Evolutionary conservation across 331 rosid species (phyloP).

Genomic region (Cydonia oblonga): DNA sequence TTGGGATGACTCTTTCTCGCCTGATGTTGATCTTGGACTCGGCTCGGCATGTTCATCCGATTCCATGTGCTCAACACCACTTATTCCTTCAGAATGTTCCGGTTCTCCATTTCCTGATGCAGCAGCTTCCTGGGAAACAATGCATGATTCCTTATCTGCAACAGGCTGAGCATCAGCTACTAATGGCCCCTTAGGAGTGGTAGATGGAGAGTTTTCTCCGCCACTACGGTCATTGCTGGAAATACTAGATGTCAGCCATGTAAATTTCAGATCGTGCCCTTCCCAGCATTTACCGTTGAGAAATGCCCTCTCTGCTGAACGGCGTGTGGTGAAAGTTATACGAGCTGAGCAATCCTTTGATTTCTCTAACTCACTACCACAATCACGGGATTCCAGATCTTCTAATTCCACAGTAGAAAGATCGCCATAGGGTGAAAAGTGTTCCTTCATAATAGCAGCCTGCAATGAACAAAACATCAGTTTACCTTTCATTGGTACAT

Average conservation of each 20-base stretch:
- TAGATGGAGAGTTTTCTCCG: slow-evolving; percentile 40
- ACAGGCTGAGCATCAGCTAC: slow-evolving; percentile 29
- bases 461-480: slow-evolving; percentile 16
- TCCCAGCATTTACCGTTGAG: slow-evolving; percentile 65
- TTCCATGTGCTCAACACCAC: slow-evolving; percentile 25
- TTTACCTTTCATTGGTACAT: not conserved
- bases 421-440: slow-evolving; percentile 64
- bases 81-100: slow-evolving; percentile 22
- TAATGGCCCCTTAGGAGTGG: slow-evolving; percentile 33
- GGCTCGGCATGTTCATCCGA: slow-evolving; percentile 34
- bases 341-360: slow-evolving; percentile 27
- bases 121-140: slow-evolving; percentile 22
- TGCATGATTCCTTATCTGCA: slow-evolving; percentile 19
- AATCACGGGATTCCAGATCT: slow-evolving; percentile 25
- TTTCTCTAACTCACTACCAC: slow-evolving; percentile 34
- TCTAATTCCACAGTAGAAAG: slow-evolving; percentile 50
- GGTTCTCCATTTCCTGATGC: slow-evolving; percentile 30
- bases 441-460: slow-evolving; percentile 69
- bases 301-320: slow-evolving; percentile 79
- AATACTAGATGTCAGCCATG: slow-evolving; percentile 46
- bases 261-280: slow-evolving; percentile 50
- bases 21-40: slow-evolving; percentile 21
- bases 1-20: slow-evolving; percentile 40
- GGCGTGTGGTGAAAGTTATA: slow-evolving; percentile 48
- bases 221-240: slow-evolving; percentile 28